A percentile compares a stretch with the other conserved stretches of the same genome.
Evolutionary conservation across 352 stramenopile species (phyloP).

Genomic region (Pilasporangium apinafurcum): DNA sequence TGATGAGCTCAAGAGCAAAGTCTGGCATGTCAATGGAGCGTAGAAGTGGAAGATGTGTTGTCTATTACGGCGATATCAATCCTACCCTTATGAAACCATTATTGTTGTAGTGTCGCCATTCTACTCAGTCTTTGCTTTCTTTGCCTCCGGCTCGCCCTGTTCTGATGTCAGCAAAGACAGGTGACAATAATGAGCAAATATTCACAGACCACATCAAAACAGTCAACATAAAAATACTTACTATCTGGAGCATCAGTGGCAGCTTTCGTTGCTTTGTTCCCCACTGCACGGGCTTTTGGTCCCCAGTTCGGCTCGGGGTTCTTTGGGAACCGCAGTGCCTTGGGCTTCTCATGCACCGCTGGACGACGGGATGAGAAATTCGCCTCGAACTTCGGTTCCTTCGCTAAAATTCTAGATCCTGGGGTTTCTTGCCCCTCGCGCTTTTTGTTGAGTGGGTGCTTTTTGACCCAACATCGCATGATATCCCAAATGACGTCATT

Average conservation of each 20-base stretch:
- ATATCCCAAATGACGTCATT: conserved; percentile 98
- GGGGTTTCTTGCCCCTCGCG: conserved; percentile 69
- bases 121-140: conserved; percentile 70
- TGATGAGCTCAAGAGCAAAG: conserved; percentile 80
- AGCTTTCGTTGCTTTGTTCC: conserved; percentile 33
- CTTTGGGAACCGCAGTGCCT: conserved; percentile 89
- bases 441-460: conserved; percentile 91
- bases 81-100: not conserved
- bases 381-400: conserved; percentile 79
- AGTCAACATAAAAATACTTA: conserved; percentile 3
- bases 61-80: conserved; percentile 1
- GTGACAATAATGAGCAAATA: not conserved
- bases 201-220: conserved; percentile 10
- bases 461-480: conserved; percentile 94
- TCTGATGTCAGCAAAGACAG: conserved; percentile 16
- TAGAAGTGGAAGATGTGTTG: conserved; percentile 1
- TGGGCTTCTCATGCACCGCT: conserved; percentile 72
- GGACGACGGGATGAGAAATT: conserved; percentile 74
- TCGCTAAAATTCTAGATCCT: conserved; percentile 80
- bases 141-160: conserved; percentile 51
- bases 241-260: conserved; percentile 14
- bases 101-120: conserved; percentile 6
- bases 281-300: conserved; percentile 87
- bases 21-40: conserved; percentile 47
- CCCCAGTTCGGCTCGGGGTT: conserved; percentile 97